Conservation (phyloP, 192 early-diverging fungal species). For the Phycomyces blakesleeanus region DNA sequence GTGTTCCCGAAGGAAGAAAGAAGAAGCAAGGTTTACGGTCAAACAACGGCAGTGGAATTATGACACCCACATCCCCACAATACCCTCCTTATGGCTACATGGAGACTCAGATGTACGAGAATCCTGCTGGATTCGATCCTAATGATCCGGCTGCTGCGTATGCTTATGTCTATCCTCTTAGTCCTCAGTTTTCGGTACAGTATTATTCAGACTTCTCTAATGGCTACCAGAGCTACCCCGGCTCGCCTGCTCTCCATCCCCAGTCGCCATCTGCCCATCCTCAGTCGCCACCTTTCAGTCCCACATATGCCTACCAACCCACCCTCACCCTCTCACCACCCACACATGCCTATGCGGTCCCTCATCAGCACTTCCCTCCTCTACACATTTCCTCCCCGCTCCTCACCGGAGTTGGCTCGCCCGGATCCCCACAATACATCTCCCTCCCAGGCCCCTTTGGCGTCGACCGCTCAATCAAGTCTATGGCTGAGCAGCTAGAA, state of each 20-base stretch:
- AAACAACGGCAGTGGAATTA: neutral
- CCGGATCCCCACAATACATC: constrained; percentile 28
- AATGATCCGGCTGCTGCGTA: constrained; percentile 29
- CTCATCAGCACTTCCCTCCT: constrained; percentile 35
- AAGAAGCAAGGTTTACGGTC: no score
- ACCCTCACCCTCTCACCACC: constrained; percentile 34
- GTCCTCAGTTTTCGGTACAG: constrained; percentile 40
- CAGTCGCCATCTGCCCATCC: constrained; percentile 42
- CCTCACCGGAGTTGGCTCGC: constrained; percentile 29
- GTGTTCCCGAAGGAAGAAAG: no score
- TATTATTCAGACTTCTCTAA: constrained; percentile 38
- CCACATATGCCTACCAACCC: constrained; percentile 31
- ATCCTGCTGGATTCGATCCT: constrained; percentile 9
- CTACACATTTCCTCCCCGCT: constrained; percentile 42
- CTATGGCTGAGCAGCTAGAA: constrained; percentile 11
- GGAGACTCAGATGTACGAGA: no score
- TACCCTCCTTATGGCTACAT: constrained; percentile 14
- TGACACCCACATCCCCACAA: constrained; percentile 6
- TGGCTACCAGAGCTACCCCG: constrained; percentile 40
- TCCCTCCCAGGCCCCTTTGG: constrained; percentile 1
- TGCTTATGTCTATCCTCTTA: constrained; percentile 38
- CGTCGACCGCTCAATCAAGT: neutral
- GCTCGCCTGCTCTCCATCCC: constrained; percentile 40
- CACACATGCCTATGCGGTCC: constrained; percentile 32
- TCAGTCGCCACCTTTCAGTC: constrained; percentile 39